A percentile compares a stretch with the other conserved stretches of the same genome.
These are phyloP conservation scores for Magnusiomyces sp. DNA, from an alignment of 1,139 yeast genomes.

Conservation along the genomic window DNA sequence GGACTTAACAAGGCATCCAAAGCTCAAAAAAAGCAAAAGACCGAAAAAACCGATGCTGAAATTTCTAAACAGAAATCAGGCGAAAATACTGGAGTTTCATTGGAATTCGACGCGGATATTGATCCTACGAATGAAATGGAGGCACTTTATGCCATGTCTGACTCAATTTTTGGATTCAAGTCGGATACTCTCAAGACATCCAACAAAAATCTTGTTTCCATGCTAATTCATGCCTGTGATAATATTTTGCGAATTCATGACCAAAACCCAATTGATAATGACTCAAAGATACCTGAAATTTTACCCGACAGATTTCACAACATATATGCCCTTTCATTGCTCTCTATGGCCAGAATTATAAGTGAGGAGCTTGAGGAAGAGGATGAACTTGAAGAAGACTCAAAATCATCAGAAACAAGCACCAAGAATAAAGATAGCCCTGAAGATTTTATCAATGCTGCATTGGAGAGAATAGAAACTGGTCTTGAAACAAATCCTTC, in stretches of 20 bases:
- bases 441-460: constrained; percentile 54
- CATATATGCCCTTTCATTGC: constrained; percentile 61
- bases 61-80: not conserved
- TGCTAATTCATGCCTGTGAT: constrained; percentile 79
- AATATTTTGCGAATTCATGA: constrained; percentile 13
- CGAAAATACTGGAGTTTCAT: constrained; percentile 37
- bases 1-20: constrained; percentile 67
- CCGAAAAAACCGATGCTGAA: constrained; percentile 16
- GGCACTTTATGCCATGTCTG: constrained; percentile 59
- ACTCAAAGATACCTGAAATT: constrained; percentile 9
- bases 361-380: constrained; percentile 21
- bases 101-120: constrained; percentile 61
- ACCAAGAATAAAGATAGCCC: constrained; percentile 34
- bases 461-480: constrained; percentile 56
- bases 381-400: constrained; percentile 12
- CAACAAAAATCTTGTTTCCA: not conserved
- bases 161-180: constrained; percentile 48
- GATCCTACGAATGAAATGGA: constrained; percentile 72
- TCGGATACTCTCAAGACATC: constrained; percentile 30
- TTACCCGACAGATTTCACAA: constrained; percentile 60
- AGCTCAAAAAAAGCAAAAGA: constrained; percentile 34
- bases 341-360: constrained; percentile 17
- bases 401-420: constrained; percentile 8
- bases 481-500: constrained; percentile 49
- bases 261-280: constrained; percentile 6